Base-by-base conservation (phyloP, 306 rosid genomes). In the Lupinus albus region DNA sequence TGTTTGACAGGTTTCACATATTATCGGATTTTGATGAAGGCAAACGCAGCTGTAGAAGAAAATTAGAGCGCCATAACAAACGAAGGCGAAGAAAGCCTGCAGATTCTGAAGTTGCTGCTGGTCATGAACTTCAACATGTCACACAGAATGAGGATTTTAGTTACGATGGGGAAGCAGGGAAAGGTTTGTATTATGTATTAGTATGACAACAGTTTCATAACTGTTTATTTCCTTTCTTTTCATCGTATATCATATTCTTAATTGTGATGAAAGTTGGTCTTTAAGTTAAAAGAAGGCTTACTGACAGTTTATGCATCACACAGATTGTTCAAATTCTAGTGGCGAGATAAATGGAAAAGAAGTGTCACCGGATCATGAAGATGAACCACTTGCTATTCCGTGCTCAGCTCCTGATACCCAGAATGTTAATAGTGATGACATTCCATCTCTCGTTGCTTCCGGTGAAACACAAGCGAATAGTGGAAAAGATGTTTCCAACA, bases 11-110 rank as follows among this genome's bases (percentile, higher is more conserved):
- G 92, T 94, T 94, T 81, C 99, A 94, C 50, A 38, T 86, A 47
- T 71, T 90, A 48, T 20, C 89, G 59, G 97, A 94, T 81, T 94
- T 94, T 76, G 99, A 94, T 30, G 97, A 94, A 81, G 99, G 97
- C 7, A 94, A 90, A 60, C 91, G 99, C 7, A 90, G 99, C 53
- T 94, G 99, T 68, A 84, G 99, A 72, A 85, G 96, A 61, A 94
- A 94, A 79, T 68, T 94, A 64, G 99, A 90, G 84, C 89, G 92
- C 20, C 99, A 94, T 76, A 94, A 94, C 81, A 90, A 82, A 47
- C 75, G 97, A 60, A 82, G 97, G 74, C 74, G 97, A n/a, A 88
- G 99, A 77, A 94, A 90, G 69, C 81, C 88, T 9, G 51, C 45
- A 7, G 90, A 78, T 67, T 70, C 89, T 11, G 61, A 44, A 61